A percentile compares a stretch with the other conserved stretches of the same genome.
phyloP scores from a whole-genome alignment of 805 yeast species.

The Suhomyces sp. region DNA sequence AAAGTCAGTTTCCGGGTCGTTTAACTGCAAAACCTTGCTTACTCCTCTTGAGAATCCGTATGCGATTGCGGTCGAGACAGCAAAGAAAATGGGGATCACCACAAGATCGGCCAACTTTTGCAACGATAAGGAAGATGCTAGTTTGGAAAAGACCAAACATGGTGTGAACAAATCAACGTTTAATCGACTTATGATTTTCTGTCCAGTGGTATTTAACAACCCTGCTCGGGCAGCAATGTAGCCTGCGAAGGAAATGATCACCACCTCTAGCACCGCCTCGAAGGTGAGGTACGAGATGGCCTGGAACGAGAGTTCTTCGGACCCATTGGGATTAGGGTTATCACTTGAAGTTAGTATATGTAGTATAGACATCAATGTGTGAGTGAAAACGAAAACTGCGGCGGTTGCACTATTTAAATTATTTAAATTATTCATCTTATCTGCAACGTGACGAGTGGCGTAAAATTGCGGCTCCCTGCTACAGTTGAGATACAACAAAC shows the following conservation, averaged over 20 bases:
- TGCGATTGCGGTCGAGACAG: slow-evolving; percentile 77
- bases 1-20: slow-evolving; percentile 77
- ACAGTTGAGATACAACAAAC: no score
- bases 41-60: slow-evolving; percentile 57
- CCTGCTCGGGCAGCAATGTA: slow-evolving; percentile 78
- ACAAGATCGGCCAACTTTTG: slow-evolving; percentile 76
- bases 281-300: slow-evolving; percentile 68
- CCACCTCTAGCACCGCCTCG: slow-evolving; percentile 89
- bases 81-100: slow-evolving; percentile 80
- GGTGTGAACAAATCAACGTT: slow-evolving; percentile 95
- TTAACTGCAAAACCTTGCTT: slow-evolving; percentile 53
- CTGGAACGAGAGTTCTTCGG: slow-evolving; percentile 29
- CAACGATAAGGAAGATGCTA: slow-evolving; percentile 63
- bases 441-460: slow-evolving; percentile 1
- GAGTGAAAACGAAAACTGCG: neutral
- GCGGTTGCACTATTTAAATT: neutral
- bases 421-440: neutral
- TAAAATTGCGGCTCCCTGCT: neutral
- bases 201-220: slow-evolving; percentile 66
- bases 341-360: neutral
- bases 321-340: neutral
- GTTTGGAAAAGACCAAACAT: slow-evolving; percentile 84
- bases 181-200: slow-evolving; percentile 68
- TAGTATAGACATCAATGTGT: neutral
- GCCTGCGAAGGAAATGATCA: slow-evolving; percentile 81